Percentiles rank a stretch among this genome's conserved stretches.
Evolutionary conservation across 2,329 filamentous ascomycete genomes (phyloP).

Genomic region (Fusarium goolgardi): DNA sequence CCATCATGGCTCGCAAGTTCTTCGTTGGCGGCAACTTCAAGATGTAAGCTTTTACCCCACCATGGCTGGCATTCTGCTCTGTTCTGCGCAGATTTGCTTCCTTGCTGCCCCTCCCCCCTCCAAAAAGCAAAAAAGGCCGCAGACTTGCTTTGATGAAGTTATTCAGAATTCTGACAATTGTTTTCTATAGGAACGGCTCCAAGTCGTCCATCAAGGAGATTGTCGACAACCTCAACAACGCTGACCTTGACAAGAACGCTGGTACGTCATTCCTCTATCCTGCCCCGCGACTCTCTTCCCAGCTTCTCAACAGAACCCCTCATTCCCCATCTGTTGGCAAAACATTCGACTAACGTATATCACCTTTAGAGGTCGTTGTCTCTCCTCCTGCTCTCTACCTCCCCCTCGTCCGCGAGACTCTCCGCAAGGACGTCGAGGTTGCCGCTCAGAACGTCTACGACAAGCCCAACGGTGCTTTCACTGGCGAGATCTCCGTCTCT

Average conservation of each 20-base stretch:
- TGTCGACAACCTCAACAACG: conserved; percentile 87
- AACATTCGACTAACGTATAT: conserved; percentile 15
- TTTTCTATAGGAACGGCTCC: conserved; percentile 83
- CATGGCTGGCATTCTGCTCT: conserved; percentile 36
- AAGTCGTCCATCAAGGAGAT: conserved; percentile 90
- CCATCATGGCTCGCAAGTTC: conserved; percentile 93
- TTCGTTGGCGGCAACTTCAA: conserved; percentile 99
- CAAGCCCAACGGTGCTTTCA: conserved; percentile 96
- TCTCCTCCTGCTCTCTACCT: conserved; percentile 93
- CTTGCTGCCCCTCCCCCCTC: conserved; percentile 31
- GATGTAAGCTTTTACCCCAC: conserved; percentile 73
- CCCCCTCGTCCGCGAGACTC: conserved; percentile 81
- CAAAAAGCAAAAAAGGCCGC: conserved; percentile 46
- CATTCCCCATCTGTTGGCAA: conserved; percentile 1
- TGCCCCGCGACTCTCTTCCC: conserved; percentile 18
- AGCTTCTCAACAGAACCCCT: conserved; percentile 25
- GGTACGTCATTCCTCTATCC: conserved; percentile 63
- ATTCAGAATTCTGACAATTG: conserved; percentile 28
- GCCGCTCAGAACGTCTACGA: conserved; percentile 97
- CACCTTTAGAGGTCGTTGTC: conserved; percentile 84
- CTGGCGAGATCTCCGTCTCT: conserved; percentile 91
- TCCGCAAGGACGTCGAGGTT: conserved; percentile 81
- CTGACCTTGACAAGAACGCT: conserved; percentile 79
- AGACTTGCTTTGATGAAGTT: conserved; percentile 27
- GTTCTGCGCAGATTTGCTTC: conserved; percentile 14